Conservation (phyloP, 805 yeast species). For the Starmerella kuoi region DNA sequence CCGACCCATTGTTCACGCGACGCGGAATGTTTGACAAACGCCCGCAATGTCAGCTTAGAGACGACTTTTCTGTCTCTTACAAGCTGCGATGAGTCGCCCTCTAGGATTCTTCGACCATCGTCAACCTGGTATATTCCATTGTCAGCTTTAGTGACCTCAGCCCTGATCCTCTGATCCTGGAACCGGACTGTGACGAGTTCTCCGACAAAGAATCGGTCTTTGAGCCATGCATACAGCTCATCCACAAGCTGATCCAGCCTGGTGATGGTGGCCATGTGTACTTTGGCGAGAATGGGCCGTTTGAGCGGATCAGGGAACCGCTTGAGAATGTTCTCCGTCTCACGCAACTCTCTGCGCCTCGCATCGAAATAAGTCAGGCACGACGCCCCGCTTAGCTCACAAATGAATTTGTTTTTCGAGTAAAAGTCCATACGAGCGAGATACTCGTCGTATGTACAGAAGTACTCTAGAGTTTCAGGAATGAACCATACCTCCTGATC, state of each 20-base stretch:
- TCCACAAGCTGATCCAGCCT: slow-evolving; percentile 82
- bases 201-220: slow-evolving; percentile 81
- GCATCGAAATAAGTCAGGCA: slow-evolving; percentile 89
- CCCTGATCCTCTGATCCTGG: slow-evolving; percentile 36
- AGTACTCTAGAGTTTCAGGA: slow-evolving; percentile 83
- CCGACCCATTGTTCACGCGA: slow-evolving; percentile 73
- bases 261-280: slow-evolving; percentile 71
- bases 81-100: slow-evolving; percentile 35
- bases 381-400: slow-evolving; percentile 92
- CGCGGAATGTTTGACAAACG: slow-evolving; percentile 71
- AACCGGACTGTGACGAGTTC: slow-evolving; percentile 59
- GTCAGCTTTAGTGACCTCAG: slow-evolving; percentile 30
- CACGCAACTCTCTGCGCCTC: slow-evolving; percentile 48
- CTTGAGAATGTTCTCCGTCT: slow-evolving; percentile 48
- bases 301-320: slow-evolving; percentile 83
- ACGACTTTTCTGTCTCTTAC: slow-evolving; percentile 74
- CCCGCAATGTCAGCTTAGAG: slow-evolving; percentile 79
- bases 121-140: slow-evolving; percentile 11
- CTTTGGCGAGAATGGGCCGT: slow-evolving; percentile 77
- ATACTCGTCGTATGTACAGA: slow-evolving; percentile 61
- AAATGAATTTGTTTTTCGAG: slow-evolving; percentile 60
- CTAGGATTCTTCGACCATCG: slow-evolving; percentile 12
- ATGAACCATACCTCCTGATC: slow-evolving; percentile 66
- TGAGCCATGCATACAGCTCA: slow-evolving; percentile 64
- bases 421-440: slow-evolving; percentile 36